Evolutionary conservation across 1,284 basidiomycete genomes (phyloP).

Genomic region (Cutaneotrichosporon spelunceum): DNA sequence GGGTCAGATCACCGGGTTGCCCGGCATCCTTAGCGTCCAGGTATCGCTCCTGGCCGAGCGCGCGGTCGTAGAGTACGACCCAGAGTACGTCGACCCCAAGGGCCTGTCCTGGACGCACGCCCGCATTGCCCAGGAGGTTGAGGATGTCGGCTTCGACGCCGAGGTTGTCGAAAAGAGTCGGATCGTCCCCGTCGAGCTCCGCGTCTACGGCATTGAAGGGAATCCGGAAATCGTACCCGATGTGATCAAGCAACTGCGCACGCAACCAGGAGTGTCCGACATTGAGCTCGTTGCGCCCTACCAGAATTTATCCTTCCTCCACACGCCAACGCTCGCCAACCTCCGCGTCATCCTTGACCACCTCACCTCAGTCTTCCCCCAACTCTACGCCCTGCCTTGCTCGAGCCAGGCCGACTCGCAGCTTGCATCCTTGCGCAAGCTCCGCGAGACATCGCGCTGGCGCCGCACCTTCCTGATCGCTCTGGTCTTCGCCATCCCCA

Average conservation of each 20-base stretch:
- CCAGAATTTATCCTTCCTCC: slow-evolving; percentile 72
- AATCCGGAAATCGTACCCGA: slow-evolving; percentile 27
- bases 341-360: slow-evolving; percentile 81
- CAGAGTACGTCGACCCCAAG: slow-evolving; percentile 48
- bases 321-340: slow-evolving; percentile 69
- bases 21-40: slow-evolving; percentile 81
- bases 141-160: slow-evolving; percentile 52
- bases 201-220: slow-evolving; percentile 46
- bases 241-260: slow-evolving; percentile 40
- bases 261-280: slow-evolving; percentile 69
- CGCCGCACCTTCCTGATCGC: slow-evolving; percentile 72
- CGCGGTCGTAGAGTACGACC: slow-evolving; percentile 84
- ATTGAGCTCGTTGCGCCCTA: slow-evolving; percentile 69
- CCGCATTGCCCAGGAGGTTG: slow-evolving; percentile 65
- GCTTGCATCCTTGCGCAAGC: slow-evolving; percentile 80
- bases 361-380: slow-evolving; percentile 63
- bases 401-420: slow-evolving; percentile 61
- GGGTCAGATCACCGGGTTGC: slow-evolving; percentile 74
- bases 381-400: slow-evolving; percentile 48
- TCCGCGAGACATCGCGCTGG: slow-evolving; percentile 91
- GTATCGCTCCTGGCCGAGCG: slow-evolving; percentile 93
- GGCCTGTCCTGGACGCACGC: slow-evolving; percentile 65
- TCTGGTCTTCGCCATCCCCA: slow-evolving; percentile 78
- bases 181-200: slow-evolving; percentile 41
- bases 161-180: slow-evolving; percentile 48